Evolutionary conservation across 352 stramenopile species (phyloP).

Genomic region (Thalassiosira livingstoniorum): DNA sequence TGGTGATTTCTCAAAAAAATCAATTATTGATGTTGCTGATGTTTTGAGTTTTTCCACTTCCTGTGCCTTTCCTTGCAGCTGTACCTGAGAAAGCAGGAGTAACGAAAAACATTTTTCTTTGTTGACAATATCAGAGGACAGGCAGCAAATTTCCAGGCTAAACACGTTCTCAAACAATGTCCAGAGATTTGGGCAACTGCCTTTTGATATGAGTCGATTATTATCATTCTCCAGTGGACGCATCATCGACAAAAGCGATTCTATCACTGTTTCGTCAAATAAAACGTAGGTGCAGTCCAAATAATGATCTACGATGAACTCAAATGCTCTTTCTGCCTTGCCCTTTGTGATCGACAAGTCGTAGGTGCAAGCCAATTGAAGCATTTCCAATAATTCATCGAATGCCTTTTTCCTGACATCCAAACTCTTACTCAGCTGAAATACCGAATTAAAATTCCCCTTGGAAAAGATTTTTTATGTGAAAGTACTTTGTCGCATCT

Average conservation of each 20-base stretch:
- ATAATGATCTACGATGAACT: not conserved
- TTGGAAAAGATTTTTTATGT: not conserved
- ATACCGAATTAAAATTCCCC: not conserved
- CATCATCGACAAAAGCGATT: not conserved
- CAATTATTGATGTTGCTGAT: not conserved
- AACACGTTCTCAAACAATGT: not conserved
- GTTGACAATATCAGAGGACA: not conserved
- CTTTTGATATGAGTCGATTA: not conserved
- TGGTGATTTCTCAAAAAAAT: not conserved
- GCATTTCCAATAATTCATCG: not conserved
- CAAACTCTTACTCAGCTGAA: not conserved
- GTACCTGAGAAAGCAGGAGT: not conserved
- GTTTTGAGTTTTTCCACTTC: not conserved
- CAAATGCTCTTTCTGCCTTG: not conserved
- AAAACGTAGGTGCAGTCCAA: not conserved
- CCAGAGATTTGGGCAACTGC: not conserved
- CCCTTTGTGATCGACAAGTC: not conserved
- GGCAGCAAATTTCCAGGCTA: not conserved
- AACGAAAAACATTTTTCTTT: not conserved
- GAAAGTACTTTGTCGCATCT: conserved; percentile 13
- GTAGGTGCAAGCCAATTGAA: conserved; percentile 5
- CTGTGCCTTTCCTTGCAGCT: not conserved
- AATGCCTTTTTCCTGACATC: not conserved
- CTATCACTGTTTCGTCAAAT: conserved; percentile 3
- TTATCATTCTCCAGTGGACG: conserved; percentile 10